Conservation (phyloP, 2,329 filamentous ascomycete species). For the Aureobasidium musti region DNA sequence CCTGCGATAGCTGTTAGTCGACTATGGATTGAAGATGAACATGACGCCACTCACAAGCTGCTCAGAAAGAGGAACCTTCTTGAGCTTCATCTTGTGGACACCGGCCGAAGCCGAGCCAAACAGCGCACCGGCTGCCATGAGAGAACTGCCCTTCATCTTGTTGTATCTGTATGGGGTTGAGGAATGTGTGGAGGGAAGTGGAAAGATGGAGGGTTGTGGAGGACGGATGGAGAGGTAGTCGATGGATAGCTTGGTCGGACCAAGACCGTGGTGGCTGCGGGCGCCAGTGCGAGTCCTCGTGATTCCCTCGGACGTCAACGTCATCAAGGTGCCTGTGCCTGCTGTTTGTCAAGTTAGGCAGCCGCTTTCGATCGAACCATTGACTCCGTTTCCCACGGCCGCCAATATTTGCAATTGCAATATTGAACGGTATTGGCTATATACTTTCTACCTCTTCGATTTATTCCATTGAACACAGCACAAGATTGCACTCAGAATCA, state of each 20-base stretch:
- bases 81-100: slow-evolving; percentile 94
- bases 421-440: slow-evolving; percentile 22
- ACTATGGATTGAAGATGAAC: background rate
- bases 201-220: slow-evolving; percentile 24
- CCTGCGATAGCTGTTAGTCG: slow-evolving; percentile 52
- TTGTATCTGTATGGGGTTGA: slow-evolving; percentile 5
- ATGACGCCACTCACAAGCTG: slow-evolving; percentile 71
- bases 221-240: slow-evolving; percentile 21
- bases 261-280: slow-evolving; percentile 21
- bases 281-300: slow-evolving; percentile 1
- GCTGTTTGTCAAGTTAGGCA: too few species aligned
- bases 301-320: background rate
- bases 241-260: slow-evolving; percentile 21
- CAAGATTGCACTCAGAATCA: background rate
- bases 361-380: slow-evolving; percentile 20
- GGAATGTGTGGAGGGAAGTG: background rate
- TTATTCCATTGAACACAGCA: background rate
- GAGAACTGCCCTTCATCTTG: slow-evolving; percentile 79
- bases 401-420: slow-evolving; percentile 21
- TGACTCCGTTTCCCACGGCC: slow-evolving; percentile 3
- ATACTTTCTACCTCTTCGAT: background rate
- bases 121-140: slow-evolving; percentile 77
- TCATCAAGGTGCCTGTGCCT: background rate
- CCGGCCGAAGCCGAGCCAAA: slow-evolving; percentile 80
- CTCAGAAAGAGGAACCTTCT: slow-evolving; percentile 90